Evolutionary conservation across 2,329 filamentous ascomycete species (phyloP).

Genomic region (Corniculantispora saksenae): DNA sequence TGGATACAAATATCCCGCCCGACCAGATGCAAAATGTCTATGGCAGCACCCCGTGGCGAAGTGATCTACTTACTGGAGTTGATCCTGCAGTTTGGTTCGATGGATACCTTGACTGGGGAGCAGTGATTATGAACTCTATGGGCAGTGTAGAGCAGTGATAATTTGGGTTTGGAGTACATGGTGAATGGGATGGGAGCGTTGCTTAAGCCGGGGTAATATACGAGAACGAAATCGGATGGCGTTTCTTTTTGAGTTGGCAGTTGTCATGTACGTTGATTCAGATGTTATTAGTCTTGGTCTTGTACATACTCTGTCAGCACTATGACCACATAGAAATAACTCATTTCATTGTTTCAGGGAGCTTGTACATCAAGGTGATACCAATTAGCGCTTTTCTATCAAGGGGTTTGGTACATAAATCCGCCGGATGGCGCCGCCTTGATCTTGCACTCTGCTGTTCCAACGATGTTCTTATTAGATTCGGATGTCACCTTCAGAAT

Average conservation of each 20-base stretch:
- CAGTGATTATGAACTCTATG: conserved; percentile 35
- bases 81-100: conserved; percentile 39
- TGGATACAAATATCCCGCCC: conserved; percentile 25
- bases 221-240: too few relatives aligned
- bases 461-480: conserved; percentile 36
- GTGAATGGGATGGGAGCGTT: background rate
- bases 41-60: conserved; percentile 31
- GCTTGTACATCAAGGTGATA: too few relatives aligned
- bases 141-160: conserved; percentile 27
- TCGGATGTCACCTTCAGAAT: conserved; percentile 48
- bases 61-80: conserved; percentile 34
- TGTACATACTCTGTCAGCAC: background rate
- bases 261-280: background rate
- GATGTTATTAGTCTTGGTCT: background rate
- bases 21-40: conserved; percentile 31
- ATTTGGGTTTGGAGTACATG: background rate
- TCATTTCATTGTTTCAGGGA: too few relatives aligned
- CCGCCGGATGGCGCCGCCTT: background rate
- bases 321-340: too few relatives aligned
- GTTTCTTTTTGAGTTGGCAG: background rate
- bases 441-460: conserved; percentile 35
- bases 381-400: background rate
- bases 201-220: background rate
- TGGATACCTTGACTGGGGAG: conserved; percentile 37
- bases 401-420: background rate